phyloP scores from a whole-genome alignment of 257 asterid species.

The Solanum piurae region DNA sequence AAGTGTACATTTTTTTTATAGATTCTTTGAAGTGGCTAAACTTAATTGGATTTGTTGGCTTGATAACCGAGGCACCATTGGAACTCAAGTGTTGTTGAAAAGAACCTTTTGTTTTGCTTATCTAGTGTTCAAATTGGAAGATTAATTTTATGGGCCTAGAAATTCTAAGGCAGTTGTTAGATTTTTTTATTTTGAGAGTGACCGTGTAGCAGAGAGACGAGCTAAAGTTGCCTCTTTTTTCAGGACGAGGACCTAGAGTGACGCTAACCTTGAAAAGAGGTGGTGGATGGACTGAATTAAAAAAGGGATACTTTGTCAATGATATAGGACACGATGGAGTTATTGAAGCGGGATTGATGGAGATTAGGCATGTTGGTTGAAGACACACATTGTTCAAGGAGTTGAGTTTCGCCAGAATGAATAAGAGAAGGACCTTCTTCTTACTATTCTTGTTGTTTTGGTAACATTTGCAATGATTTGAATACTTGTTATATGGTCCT shows the following conservation, averaged over 20 bases:
- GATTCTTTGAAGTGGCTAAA: too few relatives aligned
- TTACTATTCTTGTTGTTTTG: background rate
- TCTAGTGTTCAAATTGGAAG: constrained; percentile 29
- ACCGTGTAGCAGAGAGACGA: background rate
- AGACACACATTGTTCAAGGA: background rate
- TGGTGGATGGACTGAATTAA: background rate
- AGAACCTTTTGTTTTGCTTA: constrained; percentile 4
- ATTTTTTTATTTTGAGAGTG: background rate
- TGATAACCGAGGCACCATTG: too few relatives aligned
- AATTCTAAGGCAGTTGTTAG: constrained; percentile 7
- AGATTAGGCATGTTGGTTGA: background rate
- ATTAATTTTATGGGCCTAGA: constrained; percentile 26
- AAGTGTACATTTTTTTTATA: too few relatives aligned
- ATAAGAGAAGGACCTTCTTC: background rate
- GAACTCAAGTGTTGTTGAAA: background rate
- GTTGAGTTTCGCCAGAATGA: background rate
- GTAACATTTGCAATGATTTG: background rate
- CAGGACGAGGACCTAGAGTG: background rate
- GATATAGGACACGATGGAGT: too few relatives aligned
- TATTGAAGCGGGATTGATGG: background rate
- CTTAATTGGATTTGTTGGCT: too few relatives aligned
- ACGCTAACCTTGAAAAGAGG: background rate
- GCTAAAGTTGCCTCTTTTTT: background rate
- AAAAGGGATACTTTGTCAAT: too few relatives aligned
- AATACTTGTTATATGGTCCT: background rate